Conservation (phyloP, 345 rosid species). For the Rubroshorea leprosula region DNA sequence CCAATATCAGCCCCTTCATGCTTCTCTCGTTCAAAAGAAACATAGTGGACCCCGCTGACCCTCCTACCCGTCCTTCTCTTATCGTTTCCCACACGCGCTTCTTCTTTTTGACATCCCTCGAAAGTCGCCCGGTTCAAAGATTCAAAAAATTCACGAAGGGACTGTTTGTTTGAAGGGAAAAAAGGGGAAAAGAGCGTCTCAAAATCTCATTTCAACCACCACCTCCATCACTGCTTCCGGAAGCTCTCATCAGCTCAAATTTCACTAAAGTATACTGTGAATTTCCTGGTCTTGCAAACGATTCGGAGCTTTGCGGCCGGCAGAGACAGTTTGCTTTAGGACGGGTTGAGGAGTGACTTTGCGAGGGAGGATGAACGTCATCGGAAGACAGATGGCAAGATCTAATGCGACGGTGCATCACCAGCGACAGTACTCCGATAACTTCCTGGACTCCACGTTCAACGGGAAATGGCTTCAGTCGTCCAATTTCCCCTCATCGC, state of each 20-base stretch:
- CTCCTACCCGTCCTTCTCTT: not conserved
- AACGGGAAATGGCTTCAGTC: constrained; percentile 24
- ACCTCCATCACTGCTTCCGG: not conserved
- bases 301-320: too few species aligned
- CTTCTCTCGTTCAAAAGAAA: not conserved
- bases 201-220: constrained; percentile 4
- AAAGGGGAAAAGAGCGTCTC: not conserved
- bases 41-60: constrained; percentile 4
- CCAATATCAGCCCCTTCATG: not conserved
- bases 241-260: not conserved
- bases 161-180: not conserved
- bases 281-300: not conserved
- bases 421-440: too few species aligned
- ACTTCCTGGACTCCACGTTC: constrained; percentile 29
- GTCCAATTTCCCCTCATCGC: too few species aligned
- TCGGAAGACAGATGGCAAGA: constrained; percentile 41
- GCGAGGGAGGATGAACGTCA: constrained; percentile 27
- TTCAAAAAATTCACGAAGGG: not conserved
- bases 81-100: not conserved
- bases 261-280: not conserved
- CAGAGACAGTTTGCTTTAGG: too few species aligned
- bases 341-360: too few species aligned
- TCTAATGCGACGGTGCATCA: constrained; percentile 39
- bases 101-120: constrained; percentile 11
- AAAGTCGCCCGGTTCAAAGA: not conserved